Evolutionary conservation across 2,329 filamentous ascomycete genomes (phyloP).

Genomic region (Fusarium sp.): DNA sequence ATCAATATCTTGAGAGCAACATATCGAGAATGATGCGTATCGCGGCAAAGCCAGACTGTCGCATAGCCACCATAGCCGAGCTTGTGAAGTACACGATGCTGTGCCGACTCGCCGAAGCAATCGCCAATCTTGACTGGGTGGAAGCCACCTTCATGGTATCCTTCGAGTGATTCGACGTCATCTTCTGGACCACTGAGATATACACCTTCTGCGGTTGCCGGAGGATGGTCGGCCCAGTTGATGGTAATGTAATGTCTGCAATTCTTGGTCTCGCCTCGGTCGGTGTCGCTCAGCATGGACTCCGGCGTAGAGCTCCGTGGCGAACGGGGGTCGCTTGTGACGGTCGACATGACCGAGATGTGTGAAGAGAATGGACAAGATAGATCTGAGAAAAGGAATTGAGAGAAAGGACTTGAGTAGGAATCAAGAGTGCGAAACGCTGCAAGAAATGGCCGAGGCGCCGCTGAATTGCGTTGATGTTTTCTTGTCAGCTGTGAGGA

Average conservation of each 20-base stretch:
- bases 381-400: not conserved
- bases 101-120: not conserved
- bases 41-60: conserved; percentile 13
- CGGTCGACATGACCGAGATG: not conserved
- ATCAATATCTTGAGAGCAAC: conserved; percentile 5
- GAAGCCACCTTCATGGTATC: conserved; percentile 21
- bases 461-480: not conserved
- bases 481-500: not conserved
- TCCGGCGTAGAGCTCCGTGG: not conserved
- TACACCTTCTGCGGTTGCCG: not conserved
- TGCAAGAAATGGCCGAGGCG: not conserved
- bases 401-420: not conserved
- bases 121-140: conserved; percentile 25
- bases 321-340: not conserved
- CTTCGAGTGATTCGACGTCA: conserved; percentile 1
- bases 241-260: not conserved
- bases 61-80: conserved; percentile 26
- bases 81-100: conserved; percentile 23
- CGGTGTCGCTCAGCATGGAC: not conserved
- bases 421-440: not conserved
- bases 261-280: not conserved
- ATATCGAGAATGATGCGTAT: rapidly evolving
- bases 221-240: not conserved
- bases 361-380: too few species aligned
- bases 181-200: conserved; percentile 2